Base-by-base conservation (phyloP, 306 rosid genomes). In the Trifolium subterraneum region DNA sequence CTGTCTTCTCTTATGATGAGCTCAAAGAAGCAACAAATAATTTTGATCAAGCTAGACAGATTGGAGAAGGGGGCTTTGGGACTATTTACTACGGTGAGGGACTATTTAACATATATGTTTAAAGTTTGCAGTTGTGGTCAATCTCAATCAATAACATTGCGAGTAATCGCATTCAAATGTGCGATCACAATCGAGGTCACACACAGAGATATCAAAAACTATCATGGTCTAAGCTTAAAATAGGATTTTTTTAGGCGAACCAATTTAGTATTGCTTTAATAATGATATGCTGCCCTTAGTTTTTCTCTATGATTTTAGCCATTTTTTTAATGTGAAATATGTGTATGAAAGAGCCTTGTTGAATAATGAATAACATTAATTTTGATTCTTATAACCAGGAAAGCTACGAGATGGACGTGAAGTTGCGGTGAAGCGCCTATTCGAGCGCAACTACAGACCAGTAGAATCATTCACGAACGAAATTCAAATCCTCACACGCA, bases 351-450 rank as follows among this genome's bases (percentile, higher is more conserved):
- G 35, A 56, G 0, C 3, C 4, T 58, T 35, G 65, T 60, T 18
- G 60, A 67, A 15, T 33, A 33, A 33, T 27, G 31, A 27, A 27
- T 80, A 68, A 38, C 72, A 11, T 9, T 23, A 14, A 8, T 4
- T 67, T 14, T 68, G 52, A 59, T 78, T 19, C 1, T 54, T 54
- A 22, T 19, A 36, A 66, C 44, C 71, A 90, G 92, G 96, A 7
- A 84, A 51, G 38, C 90, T 90, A 63, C 55, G 31, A 65, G 96
- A 90, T 75, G 90, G 88, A 13, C 77, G 92, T n/a, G 96, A 90
- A 84, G 92, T 90, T 55, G 90, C 92, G 14, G 89, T 90, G 66
- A 90, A 87, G 86, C 84, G 88, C 42, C 75, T 90, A 8, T 84
- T 82, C 10, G 80, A 87, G 73, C 88, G 86, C 41, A 87, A 81